Evolutionary conservation across 768 basidiomycete genomes (phyloP).

Genomic region (Lactifluus rugatus): DNA sequence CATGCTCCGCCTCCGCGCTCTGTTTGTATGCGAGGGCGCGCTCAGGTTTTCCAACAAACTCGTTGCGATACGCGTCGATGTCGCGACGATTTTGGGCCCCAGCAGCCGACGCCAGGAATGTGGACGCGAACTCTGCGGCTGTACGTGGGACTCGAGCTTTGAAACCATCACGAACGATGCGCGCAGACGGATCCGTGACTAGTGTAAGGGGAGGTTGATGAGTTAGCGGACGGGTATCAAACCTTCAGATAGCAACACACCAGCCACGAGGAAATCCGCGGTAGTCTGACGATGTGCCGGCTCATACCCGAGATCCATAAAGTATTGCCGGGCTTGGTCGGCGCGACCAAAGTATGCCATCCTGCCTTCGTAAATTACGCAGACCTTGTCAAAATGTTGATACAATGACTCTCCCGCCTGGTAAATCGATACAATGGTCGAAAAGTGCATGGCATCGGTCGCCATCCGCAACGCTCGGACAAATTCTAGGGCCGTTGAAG

Average conservation of each 20-base stretch:
- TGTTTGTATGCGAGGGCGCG: conserved; percentile 34
- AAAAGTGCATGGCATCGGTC: conserved; percentile 35
- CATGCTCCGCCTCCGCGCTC: conserved; percentile 43
- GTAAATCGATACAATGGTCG: conserved; percentile 76
- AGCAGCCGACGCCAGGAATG: conserved; percentile 29
- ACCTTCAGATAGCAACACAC: conserved; percentile 18
- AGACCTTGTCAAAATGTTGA: conserved; percentile 67
- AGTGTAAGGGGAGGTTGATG: too few species aligned
- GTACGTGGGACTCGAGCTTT: conserved; percentile 38
- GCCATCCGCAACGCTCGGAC: conserved; percentile 47
- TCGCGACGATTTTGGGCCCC: conserved; percentile 37
- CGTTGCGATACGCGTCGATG: conserved; percentile 35
- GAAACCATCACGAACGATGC: conserved; percentile 38
- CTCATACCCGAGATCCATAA: conserved; percentile 56
- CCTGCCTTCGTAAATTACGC: conserved; percentile 63
- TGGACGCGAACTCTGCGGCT: conserved; percentile 43
- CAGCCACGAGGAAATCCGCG: conserved; percentile 47
- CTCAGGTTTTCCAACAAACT: conserved; percentile 38
- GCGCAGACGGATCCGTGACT: conserved; percentile 52
- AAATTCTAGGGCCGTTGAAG: conserved; percentile 52
- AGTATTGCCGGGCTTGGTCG: conserved; percentile 55
- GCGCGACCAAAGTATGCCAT: conserved; percentile 71
- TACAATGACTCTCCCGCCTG: conserved; percentile 69
- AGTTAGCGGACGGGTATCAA: background rate
- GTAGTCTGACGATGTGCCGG: conserved; percentile 49